Conservation (phyloP, 208 protist genomes). For the Borovskyia barvae region DNA sequence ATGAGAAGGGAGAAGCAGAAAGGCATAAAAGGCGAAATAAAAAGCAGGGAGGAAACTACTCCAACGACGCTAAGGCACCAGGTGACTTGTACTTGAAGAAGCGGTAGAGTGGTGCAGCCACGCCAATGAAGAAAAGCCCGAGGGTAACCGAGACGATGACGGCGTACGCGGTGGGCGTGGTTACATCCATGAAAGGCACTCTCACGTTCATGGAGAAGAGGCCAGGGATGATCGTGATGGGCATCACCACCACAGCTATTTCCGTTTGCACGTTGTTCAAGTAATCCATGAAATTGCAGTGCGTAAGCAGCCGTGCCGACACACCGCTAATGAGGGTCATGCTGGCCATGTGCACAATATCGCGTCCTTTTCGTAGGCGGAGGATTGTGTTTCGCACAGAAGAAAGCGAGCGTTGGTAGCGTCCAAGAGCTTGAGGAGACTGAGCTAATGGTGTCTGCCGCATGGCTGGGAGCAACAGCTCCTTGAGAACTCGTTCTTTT, state of each 20-base stretch:
- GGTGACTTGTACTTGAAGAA: slow-evolving; percentile 60
- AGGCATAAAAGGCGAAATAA: background rate
- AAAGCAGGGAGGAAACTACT: slow-evolving; percentile 12
- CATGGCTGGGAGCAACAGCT: slow-evolving; percentile 67
- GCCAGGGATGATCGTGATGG: slow-evolving; percentile 65
- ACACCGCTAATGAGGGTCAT: slow-evolving; percentile 85
- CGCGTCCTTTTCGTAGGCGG: slow-evolving; percentile 52
- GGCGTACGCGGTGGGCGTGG: slow-evolving; percentile 44
- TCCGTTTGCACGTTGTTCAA: slow-evolving; percentile 75
- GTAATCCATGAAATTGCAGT: slow-evolving; percentile 87
- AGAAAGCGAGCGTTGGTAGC: slow-evolving; percentile 59
- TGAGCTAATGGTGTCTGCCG: slow-evolving; percentile 19
- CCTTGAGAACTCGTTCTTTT: slow-evolving; percentile 77
- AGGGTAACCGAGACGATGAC: slow-evolving; percentile 46
- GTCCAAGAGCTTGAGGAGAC: slow-evolving; percentile 25
- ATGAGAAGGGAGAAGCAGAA: background rate
- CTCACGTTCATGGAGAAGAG: slow-evolving; percentile 73
- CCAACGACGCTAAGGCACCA: slow-evolving; percentile 50
- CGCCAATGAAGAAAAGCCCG: slow-evolving; percentile 36
- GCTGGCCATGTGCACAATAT: slow-evolving; percentile 72
- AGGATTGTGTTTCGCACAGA: slow-evolving; percentile 46
- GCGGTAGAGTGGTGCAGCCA: slow-evolving; percentile 36
- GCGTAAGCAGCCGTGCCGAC: slow-evolving; percentile 63
- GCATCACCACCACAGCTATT: slow-evolving; percentile 78
- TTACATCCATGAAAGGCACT: slow-evolving; percentile 51